Evolutionary conservation across 2,329 filamentous ascomycete genomes (phyloP), one percentile per base, ranked within the genome.

Genomic region (Beauveria pseudobassiana): DNA sequence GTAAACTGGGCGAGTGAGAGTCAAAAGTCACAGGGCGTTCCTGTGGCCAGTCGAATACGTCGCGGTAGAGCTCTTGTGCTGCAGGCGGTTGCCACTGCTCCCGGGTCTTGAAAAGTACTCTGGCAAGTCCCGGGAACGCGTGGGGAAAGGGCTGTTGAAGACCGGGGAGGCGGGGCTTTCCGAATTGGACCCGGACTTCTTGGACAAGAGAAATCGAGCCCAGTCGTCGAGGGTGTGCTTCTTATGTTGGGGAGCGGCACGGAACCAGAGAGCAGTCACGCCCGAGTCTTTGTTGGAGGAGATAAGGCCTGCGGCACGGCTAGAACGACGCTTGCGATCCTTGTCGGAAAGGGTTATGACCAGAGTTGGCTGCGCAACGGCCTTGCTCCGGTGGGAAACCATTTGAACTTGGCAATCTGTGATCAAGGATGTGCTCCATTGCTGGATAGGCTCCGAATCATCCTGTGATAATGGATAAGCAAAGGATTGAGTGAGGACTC

Each of bases 241-340:
- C 45, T 76, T 76, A 61, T 85, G 82, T 20, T 87, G 82, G 5
- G 75, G 71, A 18, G 79, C 74, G 0, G 78, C 74, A 38, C 86
- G 82, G 64, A 88, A 87, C 73, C 81, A 81, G 3, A 88, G 71
- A 0, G 78, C 80, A 9, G 75, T 77, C 3, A 78, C 74, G 9
- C 74, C 71, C 1, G 77, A 73, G 18, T 85, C 81, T 68, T 81
- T 85, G 62, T 74, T 78, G 7, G 76, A 71, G 10, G 80, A 71
- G 20, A 79, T 80, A 24, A 88, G 74, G 3, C 82, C 82, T 4
- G 82, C 80, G 3, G 86, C 83, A 63, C 85, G 79, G 66, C 85
- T 88, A 52, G 86, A 88, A 63, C 86, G 79, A 55, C 86, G 81
- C 67, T 87, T 88, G 61, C 83, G 81, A 64, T 85, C 76, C 69